These are phyloP conservation scores for Solanum hybrid DNA, from an alignment of 305 asterid species.

Conservation along the genomic window DNA sequence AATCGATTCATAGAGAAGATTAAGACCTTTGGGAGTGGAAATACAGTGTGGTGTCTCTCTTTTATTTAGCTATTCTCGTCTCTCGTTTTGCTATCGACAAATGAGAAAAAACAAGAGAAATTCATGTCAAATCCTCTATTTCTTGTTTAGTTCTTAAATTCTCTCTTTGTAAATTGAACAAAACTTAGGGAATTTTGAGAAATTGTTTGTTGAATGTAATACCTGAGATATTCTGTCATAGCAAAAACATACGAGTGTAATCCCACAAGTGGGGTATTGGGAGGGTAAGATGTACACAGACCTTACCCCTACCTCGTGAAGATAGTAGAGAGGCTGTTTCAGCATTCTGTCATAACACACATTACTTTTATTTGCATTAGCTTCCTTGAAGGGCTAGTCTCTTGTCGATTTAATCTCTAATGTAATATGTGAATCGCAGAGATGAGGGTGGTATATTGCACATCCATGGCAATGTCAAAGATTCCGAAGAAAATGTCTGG, in stretches of 20 bases:
- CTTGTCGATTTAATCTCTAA: not conserved
- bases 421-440: constrained; percentile 31
- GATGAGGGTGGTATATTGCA: constrained; percentile 73
- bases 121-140: not conserved
- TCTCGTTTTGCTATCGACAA: not conserved
- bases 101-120: not conserved
- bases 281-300: not conserved
- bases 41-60: not conserved
- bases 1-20: not conserved
- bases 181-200: not conserved
- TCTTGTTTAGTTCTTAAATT: not conserved
- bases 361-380: not conserved
- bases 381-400: not conserved
- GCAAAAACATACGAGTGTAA: not conserved
- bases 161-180: not conserved
- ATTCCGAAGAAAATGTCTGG: constrained; percentile 68
- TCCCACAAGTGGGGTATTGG: not conserved
- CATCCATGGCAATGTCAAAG: constrained; percentile 84
- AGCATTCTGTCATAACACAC: not conserved
- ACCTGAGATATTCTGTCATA: not conserved
- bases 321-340: not conserved
- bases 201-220: not conserved
- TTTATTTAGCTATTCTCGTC: not conserved
- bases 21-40: not conserved
- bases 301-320: not conserved